Evolutionary conservation across 306 rosid genomes (phyloP).

Genomic region (Mucuna pruriens): DNA sequence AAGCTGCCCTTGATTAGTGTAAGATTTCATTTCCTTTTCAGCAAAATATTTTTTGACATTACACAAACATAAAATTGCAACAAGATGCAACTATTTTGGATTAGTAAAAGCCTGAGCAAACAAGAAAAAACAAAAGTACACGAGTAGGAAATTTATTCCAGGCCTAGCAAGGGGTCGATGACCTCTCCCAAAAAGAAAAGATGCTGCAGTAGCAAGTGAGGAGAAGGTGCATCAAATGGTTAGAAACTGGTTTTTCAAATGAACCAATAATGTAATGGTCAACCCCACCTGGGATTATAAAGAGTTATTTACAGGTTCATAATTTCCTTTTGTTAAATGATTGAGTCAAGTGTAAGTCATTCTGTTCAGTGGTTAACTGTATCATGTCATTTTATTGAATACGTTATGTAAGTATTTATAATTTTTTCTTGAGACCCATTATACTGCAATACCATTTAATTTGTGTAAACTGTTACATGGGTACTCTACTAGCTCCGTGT

Average conservation of each 20-base stretch:
- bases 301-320: conserved; percentile 31
- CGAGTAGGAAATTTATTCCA: conserved; percentile 48
- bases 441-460: conserved; percentile 37
- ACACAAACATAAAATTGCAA: conserved; percentile 44
- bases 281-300: conserved; percentile 23
- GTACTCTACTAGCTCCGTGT: not conserved
- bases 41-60: conserved; percentile 48
- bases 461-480: conserved; percentile 24
- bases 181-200: not conserved
- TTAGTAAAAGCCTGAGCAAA: conserved; percentile 36
- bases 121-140: conserved; percentile 30
- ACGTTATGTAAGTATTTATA: conserved; percentile 44
- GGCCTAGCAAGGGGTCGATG: conserved; percentile 34
- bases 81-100: conserved; percentile 39
- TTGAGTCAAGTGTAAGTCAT: conserved; percentile 33
- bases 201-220: conserved; percentile 34
- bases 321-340: conserved; percentile 36
- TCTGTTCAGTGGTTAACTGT: conserved; percentile 38
- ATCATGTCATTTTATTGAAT: conserved; percentile 37
- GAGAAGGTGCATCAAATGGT: conserved; percentile 27
- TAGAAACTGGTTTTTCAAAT: conserved; percentile 25
- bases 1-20: conserved; percentile 81
- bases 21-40: conserved; percentile 25
- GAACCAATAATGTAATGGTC: conserved; percentile 27
- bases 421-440: not conserved